Evolutionary conservation across 192 early-diverging fungal species (phyloP), one percentile per base, ranked within the genome.

Genomic region (Linderina pennispora): DNA sequence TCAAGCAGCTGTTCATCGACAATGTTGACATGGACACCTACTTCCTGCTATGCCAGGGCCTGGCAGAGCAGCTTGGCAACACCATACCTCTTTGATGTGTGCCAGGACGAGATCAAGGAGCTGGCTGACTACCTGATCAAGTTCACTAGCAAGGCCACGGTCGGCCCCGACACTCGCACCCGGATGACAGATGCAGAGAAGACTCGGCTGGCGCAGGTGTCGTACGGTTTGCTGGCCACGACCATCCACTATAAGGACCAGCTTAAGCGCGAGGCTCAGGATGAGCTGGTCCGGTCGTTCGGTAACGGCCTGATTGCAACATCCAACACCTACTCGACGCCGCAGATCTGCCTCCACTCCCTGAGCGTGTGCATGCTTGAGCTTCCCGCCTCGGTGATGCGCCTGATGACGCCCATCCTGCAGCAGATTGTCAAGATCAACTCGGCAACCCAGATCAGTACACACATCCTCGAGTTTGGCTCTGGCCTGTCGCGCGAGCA

Each of bases 401-500:
- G 87, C 45, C 75, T 78, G 49, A 65, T 92, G 22, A 72, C 82
- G 1, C 74, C 70, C 5, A 87, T 84, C 1, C 65, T 95, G 4
- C 48, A 77, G 31, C 80, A 81, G 52, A 76, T 98, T 53, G 84
- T 86, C 25, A 87, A 90, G 55, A 82, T 90, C 39, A 90, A 87
- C 51, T 86, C 92, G 14, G 80, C 82, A 0, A 65, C 77, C 1
- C 75, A 80, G 42, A 76, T 96, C 42, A 83, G 82, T 33, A 84
- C 92, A 14, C 86, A 87, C 48, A 87, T 92, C 52, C 68, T 99
- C 19, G 91, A 95, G 66, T 97, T 95, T 70, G 71, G 96, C 19
- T 88, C 87, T n/a, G 80, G 84, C 0, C 65, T 99, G 5, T 91
- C 91, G 8, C 80, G 86, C 14, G 58, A 88, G 14, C 90, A 85